These are phyloP conservation scores for Candida saitoana DNA, from an alignment of 805 yeast species.

Conservation along the genomic window DNA sequence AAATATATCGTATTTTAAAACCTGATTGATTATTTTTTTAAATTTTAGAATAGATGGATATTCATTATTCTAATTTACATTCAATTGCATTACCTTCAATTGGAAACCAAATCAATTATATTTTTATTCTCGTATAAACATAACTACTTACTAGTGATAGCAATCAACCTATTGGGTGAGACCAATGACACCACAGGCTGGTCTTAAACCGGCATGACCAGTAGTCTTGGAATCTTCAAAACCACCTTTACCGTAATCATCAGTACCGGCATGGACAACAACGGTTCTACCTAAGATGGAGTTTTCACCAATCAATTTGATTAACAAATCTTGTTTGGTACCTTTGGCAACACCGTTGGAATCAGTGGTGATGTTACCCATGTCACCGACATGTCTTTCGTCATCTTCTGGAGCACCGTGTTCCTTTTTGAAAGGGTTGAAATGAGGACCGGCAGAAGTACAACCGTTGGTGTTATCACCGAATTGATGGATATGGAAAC, in stretches of 20 bases:
- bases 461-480: constrained; percentile 99
- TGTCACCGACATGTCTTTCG: constrained; percentile 87
- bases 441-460: constrained; percentile 97
- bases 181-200: constrained; percentile 98
- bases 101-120: neutral
- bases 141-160: no score
- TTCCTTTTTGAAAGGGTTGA: constrained; percentile 80
- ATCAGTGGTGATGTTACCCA: constrained; percentile 92
- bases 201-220: constrained; percentile 97
- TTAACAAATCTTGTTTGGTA: constrained; percentile 65
- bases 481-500: constrained; percentile 97
- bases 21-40: no score
- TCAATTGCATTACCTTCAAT: neutral
- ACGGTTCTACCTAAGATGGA: constrained; percentile 93
- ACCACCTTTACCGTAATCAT: constrained; percentile 94
- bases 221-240: constrained; percentile 87
- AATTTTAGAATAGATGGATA: no score
- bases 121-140: constrained; percentile 2
- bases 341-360: constrained; percentile 90
- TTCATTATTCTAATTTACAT: no score
- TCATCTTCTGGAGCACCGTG: constrained; percentile 92
- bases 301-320: constrained; percentile 82
- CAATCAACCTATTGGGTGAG: constrained; percentile 41
- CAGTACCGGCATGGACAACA: constrained; percentile 88
- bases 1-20: no score